Conservation (phyloP, 2,329 filamentous ascomycete species). For the Endocalyx cinctus region DNA sequence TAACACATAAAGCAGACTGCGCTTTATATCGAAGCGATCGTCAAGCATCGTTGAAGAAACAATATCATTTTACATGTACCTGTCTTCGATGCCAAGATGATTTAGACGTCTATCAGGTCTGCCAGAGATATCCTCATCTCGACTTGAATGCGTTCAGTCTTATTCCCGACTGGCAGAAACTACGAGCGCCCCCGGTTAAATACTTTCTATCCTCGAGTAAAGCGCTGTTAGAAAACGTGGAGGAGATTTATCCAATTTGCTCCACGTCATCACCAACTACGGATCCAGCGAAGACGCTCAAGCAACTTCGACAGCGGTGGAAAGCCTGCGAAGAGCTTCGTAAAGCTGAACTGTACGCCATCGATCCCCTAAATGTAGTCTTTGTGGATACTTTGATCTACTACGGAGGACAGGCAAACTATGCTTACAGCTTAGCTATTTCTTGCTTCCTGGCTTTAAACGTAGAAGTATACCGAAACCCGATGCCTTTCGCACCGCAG, state of each 20-base stretch:
- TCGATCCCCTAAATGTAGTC: conserved; percentile 43
- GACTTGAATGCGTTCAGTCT: conserved; percentile 42
- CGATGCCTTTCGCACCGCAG: conserved; percentile 45
- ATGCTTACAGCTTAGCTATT: conserved; percentile 39
- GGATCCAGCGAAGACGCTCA: conserved; percentile 7
- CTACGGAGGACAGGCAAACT: conserved; percentile 38
- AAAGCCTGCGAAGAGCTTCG: conserved; percentile 33
- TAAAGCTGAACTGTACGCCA: conserved; percentile 38
- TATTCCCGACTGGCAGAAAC: conserved; percentile 32
- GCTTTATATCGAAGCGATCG: conserved; percentile 40
- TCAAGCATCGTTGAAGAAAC: conserved; percentile 33
- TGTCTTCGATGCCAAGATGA: conserved; percentile 47
- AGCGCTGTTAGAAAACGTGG: conserved; percentile 15
- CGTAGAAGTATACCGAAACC: conserved; percentile 45
- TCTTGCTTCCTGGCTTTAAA: conserved; percentile 43
- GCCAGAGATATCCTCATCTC: conserved; percentile 34
- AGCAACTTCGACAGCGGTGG: conserved; percentile 33
- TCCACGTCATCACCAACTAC: conserved; percentile 9
- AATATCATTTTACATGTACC: conserved; percentile 49
- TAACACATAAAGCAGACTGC: conserved; percentile 34
- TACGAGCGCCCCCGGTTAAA: conserved; percentile 28
- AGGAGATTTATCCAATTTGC: conserved; percentile 28
- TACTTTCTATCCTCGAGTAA: conserved; percentile 20
- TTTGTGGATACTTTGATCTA: conserved; percentile 41
- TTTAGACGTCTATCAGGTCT: conserved; percentile 51